Evolutionary conservation across 1,284 basidiomycete species (phyloP), one percentile per base, ranked within the genome.

Genomic region (Salmacisia buchloeana): DNA sequence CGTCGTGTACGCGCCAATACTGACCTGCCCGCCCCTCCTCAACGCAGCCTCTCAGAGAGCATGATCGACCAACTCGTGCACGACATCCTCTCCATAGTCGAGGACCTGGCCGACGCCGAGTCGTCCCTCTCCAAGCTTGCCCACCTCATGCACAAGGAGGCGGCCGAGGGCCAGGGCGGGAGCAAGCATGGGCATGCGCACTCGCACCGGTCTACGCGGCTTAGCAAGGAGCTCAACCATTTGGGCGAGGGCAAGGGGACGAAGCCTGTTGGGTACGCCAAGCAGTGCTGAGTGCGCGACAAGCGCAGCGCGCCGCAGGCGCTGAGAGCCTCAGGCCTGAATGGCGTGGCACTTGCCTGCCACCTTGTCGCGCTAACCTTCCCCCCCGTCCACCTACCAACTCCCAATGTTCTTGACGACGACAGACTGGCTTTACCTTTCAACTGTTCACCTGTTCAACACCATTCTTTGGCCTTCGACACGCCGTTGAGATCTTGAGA

Each of bases 271-370:
- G 76, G 76, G 23, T 77, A 72, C 59, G 36, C 63, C 9, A 73
- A 73, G 65, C 76, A 78, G 71, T 78, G 76, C 64, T 78, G 23
- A 63, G 45, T n/a, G n/a, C n/a, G n/a, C n/a, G n/a, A n/a, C n/a
- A n/a, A n/a, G n/a, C n/a, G n/a, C n/a, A n/a, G n/a, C n/a, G n/a
- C n/a, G n/a, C n/a, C n/a, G n/a, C n/a, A n/a, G n/a, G n/a, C n/a
- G n/a, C n/a, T n/a, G n/a, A n/a, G n/a, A n/a, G n/a, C n/a, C n/a
- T n/a, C n/a, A n/a, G n/a, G n/a, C n/a, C n/a, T n/a, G n/a, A n/a
- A n/a, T n/a, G n/a, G n/a, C n/a, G n/a, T n/a, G n/a, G n/a, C n/a
- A n/a, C n/a, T n/a, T n/a, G n/a, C n/a, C n/a, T n/a, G n/a, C n/a
- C n/a, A n/a, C n/a, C n/a, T n/a, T n/a, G n/a, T n/a, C n/a, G n/a